These are phyloP conservation scores for Cytospora piceicola DNA, from an alignment of 2,329 filamentous ascomycete species.

Conservation along the genomic window DNA sequence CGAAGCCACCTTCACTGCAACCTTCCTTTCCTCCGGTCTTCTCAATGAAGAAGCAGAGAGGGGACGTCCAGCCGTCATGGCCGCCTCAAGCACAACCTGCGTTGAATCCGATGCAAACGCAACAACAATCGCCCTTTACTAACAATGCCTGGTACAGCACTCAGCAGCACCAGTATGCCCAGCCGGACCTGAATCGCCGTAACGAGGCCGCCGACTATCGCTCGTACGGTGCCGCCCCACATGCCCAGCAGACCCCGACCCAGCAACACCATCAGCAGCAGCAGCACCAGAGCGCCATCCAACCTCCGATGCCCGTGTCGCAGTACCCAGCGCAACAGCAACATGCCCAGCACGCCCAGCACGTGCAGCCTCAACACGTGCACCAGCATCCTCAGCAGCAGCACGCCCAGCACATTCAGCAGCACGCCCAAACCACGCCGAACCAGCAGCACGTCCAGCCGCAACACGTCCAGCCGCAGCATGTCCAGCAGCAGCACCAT, in stretches of 20 bases:
- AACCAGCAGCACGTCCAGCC: slow-evolving; percentile 38
- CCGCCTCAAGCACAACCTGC: slow-evolving; percentile 36
- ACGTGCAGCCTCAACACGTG: slow-evolving; percentile 34
- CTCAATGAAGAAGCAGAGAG: slow-evolving; percentile 34
- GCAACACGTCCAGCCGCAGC: slow-evolving; percentile 42
- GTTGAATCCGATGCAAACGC: slow-evolving; percentile 36
- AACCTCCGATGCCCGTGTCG: slow-evolving; percentile 31
- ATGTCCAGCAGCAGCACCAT: slow-evolving; percentile 41
- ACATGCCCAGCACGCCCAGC: slow-evolving; percentile 28
- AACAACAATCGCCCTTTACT: slow-evolving; percentile 39
- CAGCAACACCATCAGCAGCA: slow-evolving; percentile 38
- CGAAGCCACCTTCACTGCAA: background rate
- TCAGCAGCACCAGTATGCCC: slow-evolving; percentile 55
- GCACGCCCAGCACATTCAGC: slow-evolving; percentile 36
- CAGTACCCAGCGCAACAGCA: slow-evolving; percentile 29
- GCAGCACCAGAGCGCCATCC: slow-evolving; percentile 30
- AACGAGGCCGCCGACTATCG: slow-evolving; percentile 38
- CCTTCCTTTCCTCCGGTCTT: slow-evolving; percentile 5
- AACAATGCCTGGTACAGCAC: slow-evolving; percentile 46
- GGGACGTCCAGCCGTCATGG: slow-evolving; percentile 37
- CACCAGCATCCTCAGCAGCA: slow-evolving; percentile 40
- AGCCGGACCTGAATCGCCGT: slow-evolving; percentile 49
- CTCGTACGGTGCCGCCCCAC: slow-evolving; percentile 31
- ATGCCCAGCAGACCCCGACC: slow-evolving; percentile 20
- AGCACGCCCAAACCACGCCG: slow-evolving; percentile 32